These are phyloP conservation scores for Tylopilus cervinicoccineus DNA, from an alignment of 768 basidiomycete species.

Conservation along the genomic window DNA sequence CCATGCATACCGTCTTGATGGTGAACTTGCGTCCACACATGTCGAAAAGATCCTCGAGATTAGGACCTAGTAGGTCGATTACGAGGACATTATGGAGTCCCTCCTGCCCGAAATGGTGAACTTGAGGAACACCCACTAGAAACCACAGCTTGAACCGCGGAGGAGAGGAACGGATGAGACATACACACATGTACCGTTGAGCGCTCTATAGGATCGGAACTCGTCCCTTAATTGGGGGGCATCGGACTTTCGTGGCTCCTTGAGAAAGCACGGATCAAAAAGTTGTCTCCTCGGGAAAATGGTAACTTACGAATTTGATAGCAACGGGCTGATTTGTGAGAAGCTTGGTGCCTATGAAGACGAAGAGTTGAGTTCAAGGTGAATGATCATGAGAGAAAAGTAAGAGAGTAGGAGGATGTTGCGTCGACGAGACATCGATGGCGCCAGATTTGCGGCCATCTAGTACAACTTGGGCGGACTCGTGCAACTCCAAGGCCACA, in stretches of 20 bases:
- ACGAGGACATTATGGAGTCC: constrained; percentile 95
- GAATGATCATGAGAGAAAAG: constrained; percentile 1
- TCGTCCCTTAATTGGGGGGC: constrained; percentile 97
- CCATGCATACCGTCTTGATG: constrained; percentile 98
- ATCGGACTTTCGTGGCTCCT: constrained; percentile 96
- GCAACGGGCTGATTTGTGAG: constrained; percentile 85
- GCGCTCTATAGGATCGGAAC: constrained; percentile 93
- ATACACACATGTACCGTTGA: constrained; percentile 81
- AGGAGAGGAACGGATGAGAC: constrained; percentile 3
- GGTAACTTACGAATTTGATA: constrained; percentile 85
- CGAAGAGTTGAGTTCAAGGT: constrained; percentile 11
- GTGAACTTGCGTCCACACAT: constrained; percentile 98
- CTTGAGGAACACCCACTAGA: constrained; percentile 93
- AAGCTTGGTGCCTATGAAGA: constrained; percentile 70
- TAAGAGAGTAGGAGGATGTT: background rate
- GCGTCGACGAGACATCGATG: constrained; percentile 8
- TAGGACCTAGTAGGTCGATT: constrained; percentile 95
- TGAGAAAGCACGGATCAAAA: constrained; percentile 17
- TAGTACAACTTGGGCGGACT: constrained; percentile 5
- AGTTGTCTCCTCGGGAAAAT: constrained; percentile 6
- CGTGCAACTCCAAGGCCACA: constrained; percentile 3
- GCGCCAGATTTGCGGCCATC: constrained; percentile 1
- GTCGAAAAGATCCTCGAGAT: constrained; percentile 96
- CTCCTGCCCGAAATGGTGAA: constrained; percentile 98
- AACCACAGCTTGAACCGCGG: constrained; percentile 10